Conservation (phyloP, 1,284 basidiomycete genomes). For the Apiotrichum gracile region DNA sequence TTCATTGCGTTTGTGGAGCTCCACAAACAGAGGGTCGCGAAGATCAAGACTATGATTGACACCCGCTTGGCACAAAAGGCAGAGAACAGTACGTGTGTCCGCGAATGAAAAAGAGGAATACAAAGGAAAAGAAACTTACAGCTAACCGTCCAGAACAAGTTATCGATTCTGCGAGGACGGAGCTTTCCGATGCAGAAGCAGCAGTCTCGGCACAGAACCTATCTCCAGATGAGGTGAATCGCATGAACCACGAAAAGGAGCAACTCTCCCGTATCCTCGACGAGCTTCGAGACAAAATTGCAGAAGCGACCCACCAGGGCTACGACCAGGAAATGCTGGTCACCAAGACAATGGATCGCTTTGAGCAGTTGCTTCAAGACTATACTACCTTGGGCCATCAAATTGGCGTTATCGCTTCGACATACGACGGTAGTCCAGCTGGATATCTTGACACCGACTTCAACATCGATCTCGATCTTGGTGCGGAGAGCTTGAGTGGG, state of each 20-base stretch:
- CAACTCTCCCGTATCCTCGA: constrained; percentile 62
- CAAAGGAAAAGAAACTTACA: too few species aligned
- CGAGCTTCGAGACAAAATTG: constrained; percentile 66
- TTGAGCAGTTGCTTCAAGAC: constrained; percentile 68
- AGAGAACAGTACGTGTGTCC: constrained; percentile 35
- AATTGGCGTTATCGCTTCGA: constrained; percentile 60
- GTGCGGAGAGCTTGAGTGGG: constrained; percentile 59
- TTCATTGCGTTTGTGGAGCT: constrained; percentile 42
- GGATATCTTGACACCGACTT: constrained; percentile 53
- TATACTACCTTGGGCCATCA: constrained; percentile 66
- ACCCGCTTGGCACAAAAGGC: constrained; percentile 26
- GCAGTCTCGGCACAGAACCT: constrained; percentile 76
- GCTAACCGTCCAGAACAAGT: background rate
- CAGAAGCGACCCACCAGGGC: constrained; percentile 62
- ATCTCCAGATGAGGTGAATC: constrained; percentile 71
- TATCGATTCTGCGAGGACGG: constrained; percentile 31
- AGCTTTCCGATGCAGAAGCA: constrained; percentile 58
- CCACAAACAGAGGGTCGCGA: constrained; percentile 41
- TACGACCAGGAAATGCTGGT: constrained; percentile 71
- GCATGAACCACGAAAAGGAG: constrained; percentile 81
- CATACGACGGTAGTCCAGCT: background rate
- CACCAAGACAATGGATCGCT: constrained; percentile 65
- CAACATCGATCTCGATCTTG: constrained; percentile 66
- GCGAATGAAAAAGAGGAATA: too few species aligned
- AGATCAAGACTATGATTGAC: constrained; percentile 29